These are phyloP conservation scores for Colletotrichum trifolii DNA, from an alignment of 2,329 filamentous ascomycete species.

Conservation along the genomic window DNA sequence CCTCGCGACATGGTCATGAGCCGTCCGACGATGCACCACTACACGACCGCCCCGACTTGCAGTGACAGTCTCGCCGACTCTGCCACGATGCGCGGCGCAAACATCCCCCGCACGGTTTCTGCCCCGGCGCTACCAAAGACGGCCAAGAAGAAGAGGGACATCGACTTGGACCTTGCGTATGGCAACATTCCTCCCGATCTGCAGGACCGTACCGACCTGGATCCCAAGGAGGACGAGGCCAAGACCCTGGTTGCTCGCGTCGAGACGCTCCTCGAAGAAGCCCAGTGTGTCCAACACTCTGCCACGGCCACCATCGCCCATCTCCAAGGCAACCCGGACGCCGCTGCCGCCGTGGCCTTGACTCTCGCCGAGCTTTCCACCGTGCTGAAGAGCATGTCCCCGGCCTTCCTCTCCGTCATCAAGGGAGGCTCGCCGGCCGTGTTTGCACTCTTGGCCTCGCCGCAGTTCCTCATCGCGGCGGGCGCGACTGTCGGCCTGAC, in stretches of 20 bases:
- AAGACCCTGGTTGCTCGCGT: constrained; percentile 76
- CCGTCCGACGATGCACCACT: constrained; percentile 35
- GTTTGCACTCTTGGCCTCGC: constrained; percentile 86
- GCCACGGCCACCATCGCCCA: constrained; percentile 86
- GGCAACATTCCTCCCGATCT: constrained; percentile 82
- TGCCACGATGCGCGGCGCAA: constrained; percentile 35
- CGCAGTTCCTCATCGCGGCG: constrained; percentile 93
- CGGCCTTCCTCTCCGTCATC: constrained; percentile 78
- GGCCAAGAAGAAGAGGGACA: constrained; percentile 56
- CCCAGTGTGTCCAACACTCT: constrained; percentile 87
- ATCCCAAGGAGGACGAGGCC: constrained; percentile 60
- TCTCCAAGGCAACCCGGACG: constrained; percentile 76
- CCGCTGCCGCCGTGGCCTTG: constrained; percentile 91
- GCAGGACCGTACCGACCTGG: constrained; percentile 59
- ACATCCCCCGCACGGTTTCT: constrained; percentile 52
- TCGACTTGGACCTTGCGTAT: constrained; percentile 94
- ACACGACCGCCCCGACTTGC: constrained; percentile 42
- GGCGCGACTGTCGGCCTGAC: constrained; percentile 93
- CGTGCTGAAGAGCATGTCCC: constrained; percentile 84
- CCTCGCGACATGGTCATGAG: constrained; percentile 55
- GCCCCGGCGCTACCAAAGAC: constrained; percentile 49
- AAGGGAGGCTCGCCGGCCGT: constrained; percentile 87
- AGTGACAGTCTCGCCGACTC: constrained; percentile 36
- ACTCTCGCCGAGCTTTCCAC: constrained; percentile 92
- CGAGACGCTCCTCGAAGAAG: constrained; percentile 84